phyloP scores from a whole-genome alignment of 2,329 filamentous ascomycete genomes.

The Xenosphaeropsis pyriputrescens region DNA sequence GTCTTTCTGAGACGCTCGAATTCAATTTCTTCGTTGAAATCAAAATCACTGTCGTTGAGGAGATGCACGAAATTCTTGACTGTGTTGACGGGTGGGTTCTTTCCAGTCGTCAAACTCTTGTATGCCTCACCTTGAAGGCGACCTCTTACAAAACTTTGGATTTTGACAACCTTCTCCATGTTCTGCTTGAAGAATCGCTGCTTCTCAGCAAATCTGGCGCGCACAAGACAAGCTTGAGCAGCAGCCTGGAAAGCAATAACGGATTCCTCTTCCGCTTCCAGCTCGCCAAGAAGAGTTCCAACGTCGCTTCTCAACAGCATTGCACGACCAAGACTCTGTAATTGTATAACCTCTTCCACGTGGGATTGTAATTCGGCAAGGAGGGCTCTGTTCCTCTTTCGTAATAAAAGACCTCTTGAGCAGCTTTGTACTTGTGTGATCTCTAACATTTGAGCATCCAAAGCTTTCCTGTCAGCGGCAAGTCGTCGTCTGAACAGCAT shows the following conservation, averaged over 20 bases:
- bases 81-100: slow-evolving; percentile 91
- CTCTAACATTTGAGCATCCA: slow-evolving; percentile 40
- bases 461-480: slow-evolving; percentile 31
- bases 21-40: slow-evolving; percentile 97
- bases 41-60: slow-evolving; percentile 94
- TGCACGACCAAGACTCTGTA: slow-evolving; percentile 67
- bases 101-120: slow-evolving; percentile 89
- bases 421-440: slow-evolving; percentile 52
- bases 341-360: slow-evolving; percentile 46
- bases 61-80: slow-evolving; percentile 98
- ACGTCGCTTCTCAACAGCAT: slow-evolving; percentile 65
- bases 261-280: slow-evolving; percentile 71
- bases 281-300: slow-evolving; percentile 56
- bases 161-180: slow-evolving; percentile 98
- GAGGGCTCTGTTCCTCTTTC: slow-evolving; percentile 44
- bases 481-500: slow-evolving; percentile 40
- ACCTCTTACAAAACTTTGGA: slow-evolving; percentile 89
- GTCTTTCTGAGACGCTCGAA: slow-evolving; percentile 91
- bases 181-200: slow-evolving; percentile 83
- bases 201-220: slow-evolving; percentile 69
- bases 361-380: slow-evolving; percentile 58
- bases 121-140: slow-evolving; percentile 96
- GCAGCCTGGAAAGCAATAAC: slow-evolving; percentile 63
- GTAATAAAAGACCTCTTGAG: slow-evolving; percentile 48
- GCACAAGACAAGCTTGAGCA: slow-evolving; percentile 58